Base-by-base conservation (phyloP, 2,329 filamentous ascomycete species). In the Stachybotrys elegans region DNA sequence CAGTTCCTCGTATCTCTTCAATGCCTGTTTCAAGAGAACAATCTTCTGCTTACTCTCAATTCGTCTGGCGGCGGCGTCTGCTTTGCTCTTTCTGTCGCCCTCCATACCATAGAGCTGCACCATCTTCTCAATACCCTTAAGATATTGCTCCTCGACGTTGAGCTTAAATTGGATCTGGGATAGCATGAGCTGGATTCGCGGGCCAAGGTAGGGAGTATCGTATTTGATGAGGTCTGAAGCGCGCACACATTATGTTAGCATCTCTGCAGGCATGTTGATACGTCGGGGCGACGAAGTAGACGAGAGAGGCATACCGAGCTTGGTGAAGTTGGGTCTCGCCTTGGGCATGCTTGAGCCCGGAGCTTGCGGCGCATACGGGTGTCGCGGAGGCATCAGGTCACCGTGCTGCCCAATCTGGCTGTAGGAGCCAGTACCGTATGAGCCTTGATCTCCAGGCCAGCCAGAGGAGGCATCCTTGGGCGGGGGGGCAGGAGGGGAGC, bases 111-210 rank as follows among this genome's bases (percentile, higher is more conserved):
- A 98, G 27, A 98, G 75, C 63, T 93, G 89, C 38, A 96, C 88
- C 93, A 98, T 97, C 73, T 98, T 98, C 68, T 98, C 93, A 56
- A 98, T 93, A 49, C 93, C 93, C 60, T 95, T 94, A 53, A 97
- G 90, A 68, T 98, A 98, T 69, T 98, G 93, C 63, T 96, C 95
- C 66, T 98, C 93, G 22, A 98, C 93, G 54, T 93, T 95, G 49
- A 98, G 79, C 72, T 98, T 98, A 74, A 98, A 98, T 67, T 97
- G 90, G 51, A 98, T 84, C 67, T 98, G 93, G 39, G 93, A 95
- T 60, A 98, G 75, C 93, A 98, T 98, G 59, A 97, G 86, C 71
- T 98, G 93, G 59, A 98, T 98, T 55, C 94, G 90, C 48, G 93
- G 92, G 25, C 93, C 93, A 50, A 98, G 83, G 64, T 96, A 88